Evolutionary conservation across 2,329 filamentous ascomycete species (phyloP).

Genomic region (Pyricularia grisea): DNA sequence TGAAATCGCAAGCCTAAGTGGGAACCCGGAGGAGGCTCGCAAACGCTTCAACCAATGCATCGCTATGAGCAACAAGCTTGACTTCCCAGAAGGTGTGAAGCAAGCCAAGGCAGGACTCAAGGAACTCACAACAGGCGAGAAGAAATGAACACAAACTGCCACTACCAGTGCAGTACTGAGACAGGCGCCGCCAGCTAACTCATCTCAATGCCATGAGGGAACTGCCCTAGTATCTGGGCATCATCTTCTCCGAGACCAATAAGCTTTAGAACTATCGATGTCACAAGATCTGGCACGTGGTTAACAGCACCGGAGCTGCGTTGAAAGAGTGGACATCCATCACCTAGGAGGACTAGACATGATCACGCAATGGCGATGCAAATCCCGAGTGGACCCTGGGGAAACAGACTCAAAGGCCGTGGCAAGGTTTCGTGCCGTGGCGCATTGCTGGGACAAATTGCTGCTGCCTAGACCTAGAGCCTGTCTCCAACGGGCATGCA

Average conservation of each 20-base stretch:
- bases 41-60: constrained; percentile 61
- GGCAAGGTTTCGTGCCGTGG: background rate
- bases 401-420: background rate
- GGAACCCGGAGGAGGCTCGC: constrained; percentile 54
- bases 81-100: constrained; percentile 38
- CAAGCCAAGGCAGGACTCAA: constrained; percentile 43
- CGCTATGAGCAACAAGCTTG: constrained; percentile 45
- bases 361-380: background rate
- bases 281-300: background rate
- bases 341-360: background rate
- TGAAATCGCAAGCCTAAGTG: constrained; percentile 70
- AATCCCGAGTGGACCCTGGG: background rate
- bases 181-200: background rate
- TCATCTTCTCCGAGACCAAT: background rate
- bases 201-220: background rate
- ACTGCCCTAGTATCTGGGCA: background rate
- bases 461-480: background rate
- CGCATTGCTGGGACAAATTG: background rate
- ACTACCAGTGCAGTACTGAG: background rate
- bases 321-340: background rate
- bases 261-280: background rate
- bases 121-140: background rate
- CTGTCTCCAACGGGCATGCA: background rate
- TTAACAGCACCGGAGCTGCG: background rate
- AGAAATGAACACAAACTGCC: background rate